A percentile compares a stretch with the other conserved stretches of the same genome.
These are phyloP conservation scores for Penicillium herquei DNA, from an alignment of 495 filamentous ascomycete genomes.

Conservation along the genomic window DNA sequence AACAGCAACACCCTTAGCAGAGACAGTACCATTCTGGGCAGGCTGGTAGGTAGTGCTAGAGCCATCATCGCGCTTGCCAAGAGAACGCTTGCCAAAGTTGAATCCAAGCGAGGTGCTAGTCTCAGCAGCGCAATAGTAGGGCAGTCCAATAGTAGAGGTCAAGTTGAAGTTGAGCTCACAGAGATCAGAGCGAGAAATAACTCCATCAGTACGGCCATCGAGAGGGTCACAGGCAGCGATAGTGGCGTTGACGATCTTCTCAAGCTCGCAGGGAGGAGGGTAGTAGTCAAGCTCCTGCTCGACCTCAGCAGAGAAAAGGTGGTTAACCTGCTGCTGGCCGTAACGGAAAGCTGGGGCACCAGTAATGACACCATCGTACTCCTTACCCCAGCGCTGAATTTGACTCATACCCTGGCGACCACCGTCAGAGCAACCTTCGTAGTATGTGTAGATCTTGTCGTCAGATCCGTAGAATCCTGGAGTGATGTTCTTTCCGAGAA, in stretches of 20 bases:
- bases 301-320: conserved; percentile 43
- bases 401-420: conserved; percentile 44
- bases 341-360: conserved; percentile 53
- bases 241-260: conserved; percentile 48
- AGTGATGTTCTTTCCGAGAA: conserved; percentile 30
- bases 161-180: conserved; percentile 48
- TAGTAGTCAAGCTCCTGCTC: conserved; percentile 47
- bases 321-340: conserved; percentile 48
- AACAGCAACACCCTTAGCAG: conserved; percentile 23
- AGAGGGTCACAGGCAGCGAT: conserved; percentile 51
- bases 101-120: conserved; percentile 33
- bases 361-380: conserved; percentile 48
- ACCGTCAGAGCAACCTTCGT: conserved; percentile 36
- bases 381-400: conserved; percentile 48
- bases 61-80: conserved; percentile 19
- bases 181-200: conserved; percentile 50
- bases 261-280: conserved; percentile 51
- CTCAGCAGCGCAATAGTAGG: conserved; percentile 47
- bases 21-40: conserved; percentile 29
- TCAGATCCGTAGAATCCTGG: conserved; percentile 27
- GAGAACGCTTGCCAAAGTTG: conserved; percentile 25
- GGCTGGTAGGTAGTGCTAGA: conserved; percentile 29
- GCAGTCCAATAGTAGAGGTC: conserved; percentile 39
- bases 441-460: conserved; percentile 35
- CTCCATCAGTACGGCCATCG: conserved; percentile 52